Percentiles rank a stretch among this genome's conserved stretches.
These are phyloP conservation scores for Helicocarpus griseus DNA, from an alignment of 2,329 filamentous ascomycete species.

Conservation along the genomic window DNA sequence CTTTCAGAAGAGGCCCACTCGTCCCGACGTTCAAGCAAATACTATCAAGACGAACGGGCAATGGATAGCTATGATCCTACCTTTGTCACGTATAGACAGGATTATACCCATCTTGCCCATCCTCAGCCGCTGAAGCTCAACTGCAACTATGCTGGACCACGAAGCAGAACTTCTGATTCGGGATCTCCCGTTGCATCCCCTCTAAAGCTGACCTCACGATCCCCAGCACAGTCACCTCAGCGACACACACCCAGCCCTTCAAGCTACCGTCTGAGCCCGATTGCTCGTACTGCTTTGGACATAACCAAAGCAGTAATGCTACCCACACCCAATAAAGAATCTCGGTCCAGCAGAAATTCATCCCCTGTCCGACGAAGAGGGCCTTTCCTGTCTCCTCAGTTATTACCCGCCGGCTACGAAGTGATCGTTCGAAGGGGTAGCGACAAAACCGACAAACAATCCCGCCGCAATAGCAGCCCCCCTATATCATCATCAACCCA, in stretches of 20 bases:
- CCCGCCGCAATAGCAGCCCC: background rate
- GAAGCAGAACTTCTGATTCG: background rate
- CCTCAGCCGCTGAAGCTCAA: constrained; percentile 3
- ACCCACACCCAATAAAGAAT: background rate
- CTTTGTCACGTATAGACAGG: background rate
- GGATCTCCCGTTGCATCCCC: background rate
- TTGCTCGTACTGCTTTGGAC: background rate
- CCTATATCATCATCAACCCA: background rate
- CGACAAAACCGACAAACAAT: constrained; percentile 2
- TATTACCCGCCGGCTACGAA: background rate
- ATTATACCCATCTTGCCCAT: constrained; percentile 1
- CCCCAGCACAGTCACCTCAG: background rate
- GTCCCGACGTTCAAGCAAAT: background rate
- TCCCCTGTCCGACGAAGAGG: background rate
- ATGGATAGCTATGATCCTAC: constrained; percentile 1
- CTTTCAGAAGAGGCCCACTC: background rate
- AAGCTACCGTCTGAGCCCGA: background rate
- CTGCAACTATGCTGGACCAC: background rate
- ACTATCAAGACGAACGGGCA: background rate
- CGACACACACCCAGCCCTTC: background rate
- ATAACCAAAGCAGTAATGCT: background rate
- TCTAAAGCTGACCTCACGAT: background rate
- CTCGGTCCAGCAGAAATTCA: background rate
- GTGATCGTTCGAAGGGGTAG: background rate
- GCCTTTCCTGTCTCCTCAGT: background rate